These are phyloP conservation scores for Wickerhamomyces mucosus DNA, from an alignment of 805 yeast genomes.

Conservation along the genomic window DNA sequence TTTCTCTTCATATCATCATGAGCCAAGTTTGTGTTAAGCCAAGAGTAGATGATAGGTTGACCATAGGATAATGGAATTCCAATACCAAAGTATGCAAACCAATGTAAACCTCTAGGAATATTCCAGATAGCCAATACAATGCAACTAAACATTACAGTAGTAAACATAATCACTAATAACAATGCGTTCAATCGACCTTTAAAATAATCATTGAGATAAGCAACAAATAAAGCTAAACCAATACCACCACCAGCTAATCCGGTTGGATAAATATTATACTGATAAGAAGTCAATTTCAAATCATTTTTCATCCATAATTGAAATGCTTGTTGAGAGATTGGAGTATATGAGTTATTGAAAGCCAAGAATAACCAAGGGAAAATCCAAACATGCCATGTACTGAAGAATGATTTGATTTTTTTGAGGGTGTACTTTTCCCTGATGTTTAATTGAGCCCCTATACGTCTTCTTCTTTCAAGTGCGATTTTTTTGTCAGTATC, in stretches of 20 bases:
- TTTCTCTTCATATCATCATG: conserved; percentile 23
- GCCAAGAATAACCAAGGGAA: conserved; percentile 25
- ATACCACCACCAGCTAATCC: conserved; percentile 30
- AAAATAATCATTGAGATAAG: conserved; percentile 28
- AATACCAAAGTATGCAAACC: conserved; percentile 39
- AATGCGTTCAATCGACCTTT: conserved; percentile 27
- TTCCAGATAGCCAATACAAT: conserved; percentile 36
- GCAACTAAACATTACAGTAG: conserved; percentile 32
- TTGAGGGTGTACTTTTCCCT: conserved; percentile 30
- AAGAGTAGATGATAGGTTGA: conserved; percentile 46
- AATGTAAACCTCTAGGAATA: conserved; percentile 37
- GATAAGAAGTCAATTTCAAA: conserved; percentile 21
- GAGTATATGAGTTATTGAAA: conserved; percentile 14
- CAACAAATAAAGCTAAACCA: conserved; percentile 24
- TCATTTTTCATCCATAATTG: conserved; percentile 35
- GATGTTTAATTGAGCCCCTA: conserved; percentile 33
- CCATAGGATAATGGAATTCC: conserved; percentile 43
- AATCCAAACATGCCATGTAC: conserved; percentile 38
- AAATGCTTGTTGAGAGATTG: conserved; percentile 32
- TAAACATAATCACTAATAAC: conserved; percentile 29
- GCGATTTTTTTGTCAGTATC: conserved; percentile 36
- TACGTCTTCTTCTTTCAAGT: conserved; percentile 33
- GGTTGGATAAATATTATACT: conserved; percentile 34
- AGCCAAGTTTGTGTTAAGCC: conserved; percentile 40
- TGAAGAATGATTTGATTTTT: conserved; percentile 32